Evolutionary conservation across 768 basidiomycete genomes (phyloP), one percentile per base, ranked within the genome.

Genomic region (Lentinus tigrinus): DNA sequence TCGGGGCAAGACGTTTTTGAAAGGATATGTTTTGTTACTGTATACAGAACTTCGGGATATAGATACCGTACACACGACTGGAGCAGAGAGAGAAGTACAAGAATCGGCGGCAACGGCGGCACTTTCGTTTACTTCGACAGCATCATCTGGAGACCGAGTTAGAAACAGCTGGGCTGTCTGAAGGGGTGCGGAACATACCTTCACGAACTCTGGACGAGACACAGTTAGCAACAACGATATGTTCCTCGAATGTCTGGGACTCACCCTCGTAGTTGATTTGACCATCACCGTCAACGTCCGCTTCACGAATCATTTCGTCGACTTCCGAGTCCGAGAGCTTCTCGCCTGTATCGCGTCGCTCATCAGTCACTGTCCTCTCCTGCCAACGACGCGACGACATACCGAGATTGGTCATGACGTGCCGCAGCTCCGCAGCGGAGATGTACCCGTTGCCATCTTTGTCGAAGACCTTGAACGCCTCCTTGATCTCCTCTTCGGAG

Each of bases 401-500:
- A 90, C 93, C 90, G 57, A 97, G 81, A 71, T 85, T 93, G 62
- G 83, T 89, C 95, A 98, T 96, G 66, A 97, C 93, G 66, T 90
- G 87, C 70, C 88, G 81, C 72, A 97, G 74, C 78, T 98, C 95
- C 2, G 86, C 85, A 4, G 90, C 85, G 36, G 81, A 88, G 75
- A 98, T 97, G 69, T 80, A 90, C 17, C 95, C 95, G 67, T 93
- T 95, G 13, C 91, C 91, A 69, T 98, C 93, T 83, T 93, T 95
- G 75, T 98, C 95, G 67, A 97, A 97, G 54, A 94, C 93, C 74
- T 90, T 91, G 85, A 98, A 98, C 24, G 96, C 96, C 79, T 95
- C 92, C 72, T 85, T 87, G 74, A 98, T 91, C 77, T 97, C 95
- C 73, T 95, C 94, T 74, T 97, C 93, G 65, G 84, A 84, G 70